A percentile compares a stretch with the other conserved stretches of the same genome.
These are phyloP conservation scores for Calonectria crousiana DNA, from an alignment of 2,329 filamentous ascomycete species.

Conservation along the genomic window DNA sequence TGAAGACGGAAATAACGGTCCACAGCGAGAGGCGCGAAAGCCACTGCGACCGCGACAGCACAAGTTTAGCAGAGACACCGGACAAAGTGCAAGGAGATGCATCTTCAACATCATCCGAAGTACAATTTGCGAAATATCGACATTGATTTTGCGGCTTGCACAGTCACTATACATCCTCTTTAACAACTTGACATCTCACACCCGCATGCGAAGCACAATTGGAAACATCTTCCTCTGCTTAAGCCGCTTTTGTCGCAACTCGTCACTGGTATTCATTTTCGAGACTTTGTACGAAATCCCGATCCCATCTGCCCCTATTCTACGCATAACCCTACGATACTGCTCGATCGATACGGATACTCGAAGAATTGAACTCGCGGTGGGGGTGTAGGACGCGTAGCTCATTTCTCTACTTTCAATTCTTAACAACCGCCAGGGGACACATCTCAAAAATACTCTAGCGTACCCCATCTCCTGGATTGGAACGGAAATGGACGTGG, in stretches of 20 bases:
- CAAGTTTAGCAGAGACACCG: conserved; percentile 16
- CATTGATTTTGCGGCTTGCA: background rate
- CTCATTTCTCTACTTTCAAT: background rate
- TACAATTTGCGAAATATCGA: conserved; percentile 36
- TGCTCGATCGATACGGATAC: background rate
- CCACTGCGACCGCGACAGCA: background rate
- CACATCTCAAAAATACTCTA: background rate
- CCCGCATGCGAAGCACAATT: background rate
- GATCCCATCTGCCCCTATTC: background rate
- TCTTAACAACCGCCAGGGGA: background rate
- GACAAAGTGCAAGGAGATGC: conserved; percentile 29
- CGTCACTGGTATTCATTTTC: too few species aligned
- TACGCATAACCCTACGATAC: background rate
- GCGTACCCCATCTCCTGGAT: background rate
- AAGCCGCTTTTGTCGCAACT: background rate
- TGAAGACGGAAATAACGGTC: conserved; percentile 37
- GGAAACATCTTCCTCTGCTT: background rate
- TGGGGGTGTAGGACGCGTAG: background rate
- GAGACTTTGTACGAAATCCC: background rate
- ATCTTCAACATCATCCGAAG: conserved; percentile 36
- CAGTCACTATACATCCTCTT: background rate
- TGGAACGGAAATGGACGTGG: background rate
- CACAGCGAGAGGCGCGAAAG: conserved; percentile 27
- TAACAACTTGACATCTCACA: background rate
- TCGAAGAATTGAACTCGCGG: background rate